Evolutionary conservation across 345 rosid species (phyloP).

Genomic region (Melastoma malabathricum): DNA sequence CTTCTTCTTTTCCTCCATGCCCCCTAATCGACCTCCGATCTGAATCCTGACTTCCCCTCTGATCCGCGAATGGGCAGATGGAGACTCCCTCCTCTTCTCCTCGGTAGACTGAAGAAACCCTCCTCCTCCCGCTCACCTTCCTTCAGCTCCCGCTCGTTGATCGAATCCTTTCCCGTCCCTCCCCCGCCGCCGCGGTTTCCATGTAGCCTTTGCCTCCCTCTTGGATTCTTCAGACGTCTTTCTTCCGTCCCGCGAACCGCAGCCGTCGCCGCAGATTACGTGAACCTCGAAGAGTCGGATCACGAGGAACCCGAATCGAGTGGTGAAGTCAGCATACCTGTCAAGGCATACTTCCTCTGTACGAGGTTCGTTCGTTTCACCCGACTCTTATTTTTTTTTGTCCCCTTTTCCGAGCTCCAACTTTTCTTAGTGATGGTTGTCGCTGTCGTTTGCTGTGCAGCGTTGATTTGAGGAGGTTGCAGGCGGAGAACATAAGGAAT

Average conservation of each 20-base stretch:
- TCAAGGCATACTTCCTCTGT: conserved; percentile 70
- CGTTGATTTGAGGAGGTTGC: conserved; percentile 89
- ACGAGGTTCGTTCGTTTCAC: conserved; percentile 39
- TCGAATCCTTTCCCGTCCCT: conserved; percentile 16
- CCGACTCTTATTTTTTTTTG: neutral
- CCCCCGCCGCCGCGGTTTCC: conserved; percentile 38
- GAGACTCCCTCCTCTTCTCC: conserved; percentile 36
- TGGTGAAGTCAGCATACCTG: conserved; percentile 35
- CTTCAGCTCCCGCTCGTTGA: neutral
- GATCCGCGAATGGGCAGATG: conserved; percentile 61
- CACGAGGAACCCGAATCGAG: conserved; percentile 33
- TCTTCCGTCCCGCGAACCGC: too few species aligned
- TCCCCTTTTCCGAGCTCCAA: neutral
- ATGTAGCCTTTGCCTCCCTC: neutral
- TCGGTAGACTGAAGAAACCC: conserved; percentile 13
- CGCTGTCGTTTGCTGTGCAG: conserved; percentile 61
- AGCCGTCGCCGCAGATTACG: too few species aligned
- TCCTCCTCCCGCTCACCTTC: conserved; percentile 2
- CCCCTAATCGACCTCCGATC: neutral
- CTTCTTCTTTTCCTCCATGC: neutral
- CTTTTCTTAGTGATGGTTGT: conserved; percentile 10
- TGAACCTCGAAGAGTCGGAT: conserved; percentile 10
- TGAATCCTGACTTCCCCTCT: neutral
- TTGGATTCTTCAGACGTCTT: too few species aligned
- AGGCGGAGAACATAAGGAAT: conserved; percentile 71